Base-by-base conservation (phyloP, 495 filamentous ascomycete genomes). In the Xylaria scruposa region DNA sequence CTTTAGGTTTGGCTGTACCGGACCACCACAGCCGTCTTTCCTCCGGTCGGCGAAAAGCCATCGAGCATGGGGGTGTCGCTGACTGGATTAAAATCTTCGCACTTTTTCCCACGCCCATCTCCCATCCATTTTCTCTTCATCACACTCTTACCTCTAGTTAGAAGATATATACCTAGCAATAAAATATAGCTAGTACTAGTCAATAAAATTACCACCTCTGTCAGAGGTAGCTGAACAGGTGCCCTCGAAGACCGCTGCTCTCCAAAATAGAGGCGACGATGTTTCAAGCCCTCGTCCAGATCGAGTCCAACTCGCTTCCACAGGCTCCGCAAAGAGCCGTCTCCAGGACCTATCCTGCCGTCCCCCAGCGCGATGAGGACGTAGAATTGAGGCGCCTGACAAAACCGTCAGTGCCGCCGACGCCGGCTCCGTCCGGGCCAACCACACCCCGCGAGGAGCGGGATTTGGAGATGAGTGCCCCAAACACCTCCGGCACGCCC, bases 391-490 rank as follows among this genome's bases (percentile, higher is more conserved):
- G 80, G 53, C 74, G 70, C n/a, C 67, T 81, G 4, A 80, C 70
- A 72, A 78, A 71, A 74, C 70, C 21, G 51, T 67, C 51, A 73
- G 70, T 33, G 76, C 64, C 51, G 74, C 72, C 42, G 75, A 71
- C 72, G 56, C 72, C 68, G 38, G 65, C 73, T 8, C 73, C 68
- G 66, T 77, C 71, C 56, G 72, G 74, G 69, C 63, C 56, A 21
- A 75, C 78, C 40, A 85, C 84, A 17, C 84, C 85, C 78, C n/a
- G 62, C 21, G 81, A 61, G 78, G 83, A 81, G 62, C 61, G 58
- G 36, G 87, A 90, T 58, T 73, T 91, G 1, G 89, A 92, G 74
- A 85, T 81, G 77, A 89, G 83, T 73, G 76, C 79, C 36, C 83
- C 86, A 24, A 67, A 80, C 29, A 84, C 80, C 10, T 87, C 87